phyloP scores from a whole-genome alignment of 2,329 filamentous ascomycete species.

The Colletotrichum sp. region DNA sequence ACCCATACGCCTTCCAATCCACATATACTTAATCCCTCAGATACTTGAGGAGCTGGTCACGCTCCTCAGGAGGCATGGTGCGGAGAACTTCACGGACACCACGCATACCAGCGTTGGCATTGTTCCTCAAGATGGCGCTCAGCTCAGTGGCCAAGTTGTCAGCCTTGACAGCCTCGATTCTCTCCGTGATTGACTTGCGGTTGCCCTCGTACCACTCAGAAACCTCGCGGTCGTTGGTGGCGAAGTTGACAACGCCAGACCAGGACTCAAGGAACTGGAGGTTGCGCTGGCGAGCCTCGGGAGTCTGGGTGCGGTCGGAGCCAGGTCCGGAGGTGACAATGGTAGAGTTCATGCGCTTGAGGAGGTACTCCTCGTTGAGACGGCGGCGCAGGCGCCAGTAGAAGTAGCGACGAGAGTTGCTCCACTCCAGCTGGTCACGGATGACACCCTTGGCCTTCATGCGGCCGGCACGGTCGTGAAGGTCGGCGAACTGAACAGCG shows the following conservation, averaged over 20 bases:
- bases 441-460: slow-evolving; percentile 99
- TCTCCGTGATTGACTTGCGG: slow-evolving; percentile 79
- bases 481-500: slow-evolving; percentile 93
- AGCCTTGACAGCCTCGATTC: slow-evolving; percentile 83
- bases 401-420: slow-evolving; percentile 93
- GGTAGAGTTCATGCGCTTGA: slow-evolving; percentile 78
- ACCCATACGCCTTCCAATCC: not conserved
- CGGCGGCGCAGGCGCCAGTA: slow-evolving; percentile 99
- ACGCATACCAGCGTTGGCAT: slow-evolving; percentile 75
- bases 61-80: slow-evolving; percentile 87
- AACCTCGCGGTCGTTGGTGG: slow-evolving; percentile 80
- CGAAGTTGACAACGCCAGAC: slow-evolving; percentile 79
- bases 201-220: slow-evolving; percentile 97
- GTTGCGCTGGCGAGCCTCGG: slow-evolving; percentile 67
- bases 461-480: slow-evolving; percentile 94
- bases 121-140: slow-evolving; percentile 47
- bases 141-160: slow-evolving; percentile 65
- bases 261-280: slow-evolving; percentile 82
- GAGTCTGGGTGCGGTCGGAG: slow-evolving; percentile 45
- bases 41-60: slow-evolving; percentile 78
- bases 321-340: slow-evolving; percentile 38
- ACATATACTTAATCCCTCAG: slow-evolving; percentile 44
- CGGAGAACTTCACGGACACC: slow-evolving; percentile 86
- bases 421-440: slow-evolving; percentile 83
- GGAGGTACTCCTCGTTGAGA: slow-evolving; percentile 95